These are phyloP conservation scores for Aspergillus pseudoterreus DNA, from an alignment of 2,329 filamentous ascomycete species.

Conservation along the genomic window DNA sequence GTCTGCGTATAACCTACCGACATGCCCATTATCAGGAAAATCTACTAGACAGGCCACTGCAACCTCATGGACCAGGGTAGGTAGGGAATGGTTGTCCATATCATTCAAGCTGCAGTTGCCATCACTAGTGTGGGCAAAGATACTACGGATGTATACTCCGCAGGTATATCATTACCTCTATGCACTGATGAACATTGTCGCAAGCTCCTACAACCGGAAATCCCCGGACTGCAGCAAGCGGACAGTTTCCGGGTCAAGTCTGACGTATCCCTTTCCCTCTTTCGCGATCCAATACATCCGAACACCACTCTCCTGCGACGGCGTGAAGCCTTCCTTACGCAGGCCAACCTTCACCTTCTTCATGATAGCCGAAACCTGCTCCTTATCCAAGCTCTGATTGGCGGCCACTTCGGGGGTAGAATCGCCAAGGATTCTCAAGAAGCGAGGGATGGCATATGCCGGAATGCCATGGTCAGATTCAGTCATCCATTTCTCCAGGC, in stretches of 20 bases:
- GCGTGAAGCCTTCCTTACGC: background rate
- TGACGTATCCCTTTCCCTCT: background rate
- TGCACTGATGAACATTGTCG: background rate
- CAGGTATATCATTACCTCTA: too few relatives aligned
- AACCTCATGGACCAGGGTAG: too few relatives aligned
- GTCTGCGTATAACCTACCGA: too few relatives aligned
- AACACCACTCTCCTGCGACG: background rate
- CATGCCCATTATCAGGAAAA: too few relatives aligned
- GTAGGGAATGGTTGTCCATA: too few relatives aligned
- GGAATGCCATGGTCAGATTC: slow-evolving; percentile 1
- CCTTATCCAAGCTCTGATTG: background rate
- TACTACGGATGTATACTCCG: too few relatives aligned
- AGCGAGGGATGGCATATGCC: slow-evolving; percentile 1
- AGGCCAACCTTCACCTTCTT: slow-evolving; percentile 3
- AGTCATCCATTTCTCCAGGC: background rate
- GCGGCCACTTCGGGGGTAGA: background rate
- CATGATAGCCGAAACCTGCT: slow-evolving; percentile 1
- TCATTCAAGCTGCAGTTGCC: too few relatives aligned
- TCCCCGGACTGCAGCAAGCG: background rate
- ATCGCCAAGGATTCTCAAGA: background rate
- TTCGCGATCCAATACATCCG: background rate
- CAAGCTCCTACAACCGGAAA: background rate
- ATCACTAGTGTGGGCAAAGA: too few relatives aligned
- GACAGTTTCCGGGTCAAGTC: background rate
- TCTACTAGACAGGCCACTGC: too few relatives aligned